Conservation (phyloP, 345 rosid species). For the Rhizophora apiculata region DNA sequence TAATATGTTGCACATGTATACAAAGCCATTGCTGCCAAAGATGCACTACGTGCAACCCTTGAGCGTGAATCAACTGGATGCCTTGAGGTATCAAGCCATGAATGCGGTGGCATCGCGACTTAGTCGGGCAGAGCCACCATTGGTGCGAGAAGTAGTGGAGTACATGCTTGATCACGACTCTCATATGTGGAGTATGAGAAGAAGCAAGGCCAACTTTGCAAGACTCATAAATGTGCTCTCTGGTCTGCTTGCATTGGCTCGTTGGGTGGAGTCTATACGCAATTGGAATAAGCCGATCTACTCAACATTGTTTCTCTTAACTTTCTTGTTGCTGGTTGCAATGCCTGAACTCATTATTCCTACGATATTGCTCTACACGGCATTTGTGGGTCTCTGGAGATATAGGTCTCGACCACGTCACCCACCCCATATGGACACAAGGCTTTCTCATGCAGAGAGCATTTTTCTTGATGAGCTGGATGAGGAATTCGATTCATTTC, state of each 20-base stretch:
- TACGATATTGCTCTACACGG: constrained; percentile 37
- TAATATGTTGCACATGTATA: constrained; percentile 60
- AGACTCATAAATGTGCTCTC: constrained; percentile 56
- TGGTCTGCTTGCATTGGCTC: constrained; percentile 32
- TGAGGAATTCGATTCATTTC: constrained; percentile 71
- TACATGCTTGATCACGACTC: constrained; percentile 75
- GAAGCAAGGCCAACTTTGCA: constrained; percentile 72
- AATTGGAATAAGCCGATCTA: constrained; percentile 54
- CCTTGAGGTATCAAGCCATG: constrained; percentile 60
- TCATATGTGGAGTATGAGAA: constrained; percentile 82
- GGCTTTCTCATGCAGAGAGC: constrained; percentile 54
- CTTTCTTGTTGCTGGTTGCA: constrained; percentile 43
- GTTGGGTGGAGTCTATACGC: constrained; percentile 39
- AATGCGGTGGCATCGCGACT: constrained; percentile 53
- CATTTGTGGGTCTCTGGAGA: constrained; percentile 50
- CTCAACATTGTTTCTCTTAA: constrained; percentile 42
- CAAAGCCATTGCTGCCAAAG: constrained; percentile 57
- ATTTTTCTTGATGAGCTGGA: constrained; percentile 56
- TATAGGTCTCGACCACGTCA: constrained; percentile 51
- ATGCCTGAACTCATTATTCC: constrained; percentile 58
- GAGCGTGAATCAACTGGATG: constrained; percentile 51
- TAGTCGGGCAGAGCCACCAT: constrained; percentile 61
- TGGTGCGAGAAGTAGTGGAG: constrained; percentile 71
- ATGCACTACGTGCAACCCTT: constrained; percentile 66
- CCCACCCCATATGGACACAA: constrained; percentile 69